phyloP scores from a whole-genome alignment of 306 rosid species.

The Canavalia ensiformis region DNA sequence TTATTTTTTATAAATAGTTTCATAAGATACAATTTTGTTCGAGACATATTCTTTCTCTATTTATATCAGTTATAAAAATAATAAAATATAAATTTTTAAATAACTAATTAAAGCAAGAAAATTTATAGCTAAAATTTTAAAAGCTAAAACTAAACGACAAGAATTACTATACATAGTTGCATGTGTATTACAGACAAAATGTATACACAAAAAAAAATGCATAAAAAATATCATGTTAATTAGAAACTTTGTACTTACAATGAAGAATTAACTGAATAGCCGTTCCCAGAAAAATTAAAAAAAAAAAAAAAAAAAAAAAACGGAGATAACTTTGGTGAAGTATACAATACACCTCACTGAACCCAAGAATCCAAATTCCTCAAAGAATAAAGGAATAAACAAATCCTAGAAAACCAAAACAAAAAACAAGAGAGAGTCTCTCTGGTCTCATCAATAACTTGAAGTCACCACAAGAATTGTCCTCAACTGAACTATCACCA shows the following conservation, averaged over 20 bases:
- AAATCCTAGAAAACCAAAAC: neutral
- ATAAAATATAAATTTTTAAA: no score
- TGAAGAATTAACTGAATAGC: conserved; percentile 23
- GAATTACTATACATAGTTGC: conserved; percentile 23
- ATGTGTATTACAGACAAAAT: neutral
- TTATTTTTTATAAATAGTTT: no score
- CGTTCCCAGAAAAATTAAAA: neutral
- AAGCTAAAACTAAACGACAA: neutral
- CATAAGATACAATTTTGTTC: no score
- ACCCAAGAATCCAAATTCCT: conserved; percentile 11
- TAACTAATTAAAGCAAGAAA: no score
- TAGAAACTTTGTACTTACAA: neutral
- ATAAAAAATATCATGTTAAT: neutral
- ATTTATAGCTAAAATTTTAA: neutral
- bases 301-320: neutral
- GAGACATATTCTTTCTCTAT: no score
- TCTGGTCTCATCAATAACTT: neutral
- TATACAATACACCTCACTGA: conserved; percentile 6
- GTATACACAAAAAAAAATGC: neutral
- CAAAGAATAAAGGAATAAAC: conserved; percentile 48
- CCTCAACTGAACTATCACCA: neutral
- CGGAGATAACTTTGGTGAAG: conserved; percentile 4
- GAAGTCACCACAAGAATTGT: neutral
- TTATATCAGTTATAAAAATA: no score
- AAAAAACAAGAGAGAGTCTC: conserved; percentile 8